Percentiles rank a stretch among this genome's conserved stretches.
These are phyloP conservation scores for Brassica hybrid DNA, from an alignment of 441 rosid genomes.

Conservation along the genomic window DNA sequence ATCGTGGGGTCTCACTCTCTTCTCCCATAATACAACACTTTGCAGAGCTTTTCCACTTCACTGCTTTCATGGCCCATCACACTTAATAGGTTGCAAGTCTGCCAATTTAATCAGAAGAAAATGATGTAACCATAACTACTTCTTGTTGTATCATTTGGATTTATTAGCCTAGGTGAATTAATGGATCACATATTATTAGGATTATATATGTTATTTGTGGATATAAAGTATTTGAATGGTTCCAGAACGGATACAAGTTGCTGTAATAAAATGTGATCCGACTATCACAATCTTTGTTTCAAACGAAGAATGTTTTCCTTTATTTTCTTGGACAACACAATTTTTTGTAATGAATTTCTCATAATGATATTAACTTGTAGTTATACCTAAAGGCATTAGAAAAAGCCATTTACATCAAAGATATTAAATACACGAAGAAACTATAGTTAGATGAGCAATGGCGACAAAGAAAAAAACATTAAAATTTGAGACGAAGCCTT, in stretches of 20 bases:
- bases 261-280: neutral
- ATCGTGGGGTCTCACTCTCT: neutral
- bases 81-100: conserved; percentile 6
- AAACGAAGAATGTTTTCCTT: neutral
- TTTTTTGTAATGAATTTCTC: neutral
- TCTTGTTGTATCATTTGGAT: neutral
- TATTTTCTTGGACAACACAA: neutral
- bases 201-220: neutral
- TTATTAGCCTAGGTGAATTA: conserved; percentile 1
- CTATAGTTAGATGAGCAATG: conserved; percentile 29
- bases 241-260: conserved; percentile 6
- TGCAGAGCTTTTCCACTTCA: conserved; percentile 16
- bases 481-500: conserved; percentile 23
- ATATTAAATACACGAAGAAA: conserved; percentile 23
- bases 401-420: conserved; percentile 6
- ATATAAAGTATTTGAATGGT: neutral
- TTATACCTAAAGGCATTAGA: conserved; percentile 27
- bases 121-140: neutral
- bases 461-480: conserved; percentile 16
- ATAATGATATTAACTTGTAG: conserved; percentile 10
- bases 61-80: conserved; percentile 21
- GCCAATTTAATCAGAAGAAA: neutral
- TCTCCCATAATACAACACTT: conserved; percentile 9
- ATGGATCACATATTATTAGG: neutral
- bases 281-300: neutral